Percentiles rank a stretch among this genome's conserved stretches.
Conservation (phyloP, 495 filamentous ascomycete species). For the Aspergillus leporis region DNA sequence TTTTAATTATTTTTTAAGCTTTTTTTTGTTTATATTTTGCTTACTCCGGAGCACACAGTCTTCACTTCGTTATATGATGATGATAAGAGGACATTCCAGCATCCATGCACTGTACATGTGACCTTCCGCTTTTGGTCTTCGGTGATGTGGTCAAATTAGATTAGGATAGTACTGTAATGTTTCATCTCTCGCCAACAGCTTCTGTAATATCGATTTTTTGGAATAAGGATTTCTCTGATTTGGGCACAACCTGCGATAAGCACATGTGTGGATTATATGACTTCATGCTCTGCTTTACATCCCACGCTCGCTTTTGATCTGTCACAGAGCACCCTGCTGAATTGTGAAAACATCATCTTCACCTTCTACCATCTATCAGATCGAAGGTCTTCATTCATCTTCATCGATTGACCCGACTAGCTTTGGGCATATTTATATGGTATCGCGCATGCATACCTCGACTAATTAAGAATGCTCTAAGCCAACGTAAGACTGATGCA, state of each 20-base stretch:
- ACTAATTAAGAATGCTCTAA: neutral
- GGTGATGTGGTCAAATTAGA: neutral
- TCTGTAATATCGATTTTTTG: neutral
- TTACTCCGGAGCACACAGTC: neutral
- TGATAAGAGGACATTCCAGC: neutral
- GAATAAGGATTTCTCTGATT: neutral
- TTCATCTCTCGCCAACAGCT: neutral
- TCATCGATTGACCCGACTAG: neutral
- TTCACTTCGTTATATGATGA: neutral
- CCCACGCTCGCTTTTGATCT: neutral
- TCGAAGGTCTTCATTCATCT: neutral
- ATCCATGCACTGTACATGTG: neutral
- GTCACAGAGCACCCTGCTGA: neutral
- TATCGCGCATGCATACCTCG: neutral
- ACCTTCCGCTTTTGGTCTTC: neutral
- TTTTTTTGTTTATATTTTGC: neutral
- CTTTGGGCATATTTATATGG: neutral
- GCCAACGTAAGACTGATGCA: neutral
- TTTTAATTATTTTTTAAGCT: neutral
- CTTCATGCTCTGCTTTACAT: neutral
- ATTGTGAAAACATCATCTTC: neutral
- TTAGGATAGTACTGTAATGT: neutral
- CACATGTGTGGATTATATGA: neutral
- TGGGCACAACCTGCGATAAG: neutral
- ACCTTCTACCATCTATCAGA: neutral